Base-by-base conservation (phyloP, 768 basidiomycete genomes). In the Pulveroboletus sp. region DNA sequence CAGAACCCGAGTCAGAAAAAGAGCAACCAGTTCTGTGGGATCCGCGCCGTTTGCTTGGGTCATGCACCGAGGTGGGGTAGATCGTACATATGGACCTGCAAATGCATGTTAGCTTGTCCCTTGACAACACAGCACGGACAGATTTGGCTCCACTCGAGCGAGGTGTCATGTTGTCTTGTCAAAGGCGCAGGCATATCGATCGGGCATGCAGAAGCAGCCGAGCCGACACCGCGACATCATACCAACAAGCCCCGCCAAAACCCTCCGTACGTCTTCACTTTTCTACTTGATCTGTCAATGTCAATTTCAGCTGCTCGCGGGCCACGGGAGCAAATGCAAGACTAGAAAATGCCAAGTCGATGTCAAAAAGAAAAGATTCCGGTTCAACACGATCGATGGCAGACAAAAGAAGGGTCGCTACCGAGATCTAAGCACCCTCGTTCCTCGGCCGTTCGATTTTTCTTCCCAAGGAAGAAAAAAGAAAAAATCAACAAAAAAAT, bases 151-250 rank as follows among this genome's bases (percentile, higher is more conserved):
- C 8, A 29, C 27, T 9, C 25, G 9, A 27, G 25, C 25, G 25
- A 27, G 25, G 25, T n/a, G n/a, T n/a, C n/a, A n/a, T n/a, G n/a
- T n/a, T n/a, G 8, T 29, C 27, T 29, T 29, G n/a, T n/a, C n/a
- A n/a, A n/a, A n/a, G n/a, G n/a, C n/a, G n/a, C n/a, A 29, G 27
- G 27, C 12, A 29, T 29, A 29, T 27, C 25, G 25, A 27, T 9
- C 25, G 25, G 9, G 27, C 8, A 29, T 4, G 27, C 6, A 33
- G 33, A 21, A n/a, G 13, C 45, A 34, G 29, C n/a, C 23, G 21
- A 40, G 21, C 25, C 44, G 40, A 37, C 47, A 61, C n/a, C 10
- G 23, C 12, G 44, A 54, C 60, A 60, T 42, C 40, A 14, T 31
- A 20, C 17, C 56, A 32, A 36, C 25, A 12, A 8, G 29, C 31